Percentiles rank a stretch among this genome's conserved stretches.
phyloP scores from a whole-genome alignment of 2,329 filamentous ascomycete genomes.

The Didymellaceae sp. region DNA sequence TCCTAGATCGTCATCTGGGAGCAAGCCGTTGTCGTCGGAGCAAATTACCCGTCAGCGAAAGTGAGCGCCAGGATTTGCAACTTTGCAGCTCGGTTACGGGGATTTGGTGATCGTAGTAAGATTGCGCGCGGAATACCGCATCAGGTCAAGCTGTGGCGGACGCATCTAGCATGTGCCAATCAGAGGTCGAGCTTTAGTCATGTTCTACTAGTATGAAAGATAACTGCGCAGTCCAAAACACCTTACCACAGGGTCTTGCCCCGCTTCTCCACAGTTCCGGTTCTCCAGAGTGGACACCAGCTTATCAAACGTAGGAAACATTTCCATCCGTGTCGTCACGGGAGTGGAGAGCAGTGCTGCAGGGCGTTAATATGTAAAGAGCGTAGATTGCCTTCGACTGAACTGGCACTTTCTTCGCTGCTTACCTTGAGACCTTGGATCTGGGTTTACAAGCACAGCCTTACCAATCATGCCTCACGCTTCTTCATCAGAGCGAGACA shows the following conservation, averaged over 20 bases:
- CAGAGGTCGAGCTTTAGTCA: constrained; percentile 26
- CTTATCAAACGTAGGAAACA: constrained; percentile 9
- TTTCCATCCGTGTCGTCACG: background rate
- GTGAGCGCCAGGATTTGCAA: constrained; percentile 15
- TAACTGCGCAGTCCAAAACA: constrained; percentile 9
- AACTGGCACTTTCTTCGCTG: too few relatives aligned
- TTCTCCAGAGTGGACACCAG: constrained; percentile 21
- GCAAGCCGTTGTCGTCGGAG: constrained; percentile 22
- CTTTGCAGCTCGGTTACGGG: constrained; percentile 22
- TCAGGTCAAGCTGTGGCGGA: too few relatives aligned
- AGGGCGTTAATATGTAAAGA: background rate
- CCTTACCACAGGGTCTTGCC: constrained; percentile 14
- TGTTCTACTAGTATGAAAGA: constrained; percentile 1
- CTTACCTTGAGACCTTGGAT: background rate
- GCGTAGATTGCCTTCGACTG: background rate
- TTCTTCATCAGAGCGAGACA: constrained; percentile 28
- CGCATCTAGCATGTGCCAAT: background rate
- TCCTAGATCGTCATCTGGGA: constrained; percentile 12
- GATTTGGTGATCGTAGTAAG: constrained; percentile 15
- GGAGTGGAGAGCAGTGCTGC: background rate
- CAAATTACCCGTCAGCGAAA: constrained; percentile 29
- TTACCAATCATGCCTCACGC: constrained; percentile 43
- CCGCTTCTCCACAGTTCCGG: constrained; percentile 29
- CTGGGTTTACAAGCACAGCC: background rate
- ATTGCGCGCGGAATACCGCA: too few relatives aligned